Conservation (phyloP, 2,329 filamentous ascomycete species). For the Clonostachys sp. region DNA sequence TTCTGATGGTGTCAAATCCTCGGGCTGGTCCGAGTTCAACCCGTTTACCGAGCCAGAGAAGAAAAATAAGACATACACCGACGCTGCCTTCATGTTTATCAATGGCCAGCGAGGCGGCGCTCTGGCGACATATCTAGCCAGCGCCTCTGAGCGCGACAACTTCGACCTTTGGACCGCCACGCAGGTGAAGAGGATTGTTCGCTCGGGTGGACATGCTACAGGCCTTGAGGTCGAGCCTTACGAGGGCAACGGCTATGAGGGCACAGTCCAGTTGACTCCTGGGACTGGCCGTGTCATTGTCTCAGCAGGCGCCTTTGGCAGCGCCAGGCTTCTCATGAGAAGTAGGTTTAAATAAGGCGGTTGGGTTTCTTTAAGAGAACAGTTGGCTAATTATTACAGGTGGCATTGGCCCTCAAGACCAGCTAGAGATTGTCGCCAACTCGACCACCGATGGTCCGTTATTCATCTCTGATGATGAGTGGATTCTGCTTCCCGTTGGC, state of each 20-base stretch:
- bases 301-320: constrained; percentile 64
- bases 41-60: constrained; percentile 54
- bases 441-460: constrained; percentile 40
- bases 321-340: constrained; percentile 63
- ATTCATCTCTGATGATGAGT: constrained; percentile 44
- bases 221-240: constrained; percentile 63
- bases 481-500: constrained; percentile 56
- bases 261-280: constrained; percentile 56
- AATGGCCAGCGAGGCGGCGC: constrained; percentile 65
- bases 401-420: constrained; percentile 59
- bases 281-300: constrained; percentile 62
- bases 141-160: constrained; percentile 53
- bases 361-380: too few relatives aligned
- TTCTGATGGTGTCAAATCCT: constrained; percentile 48
- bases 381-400: too few relatives aligned
- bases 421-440: constrained; percentile 46
- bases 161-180: constrained; percentile 66
- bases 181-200: constrained; percentile 60
- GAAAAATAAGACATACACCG: constrained; percentile 63
- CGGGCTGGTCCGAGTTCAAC: constrained; percentile 59
- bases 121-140: constrained; percentile 65
- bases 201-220: constrained; percentile 55
- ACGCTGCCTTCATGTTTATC: constrained; percentile 63
- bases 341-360: constrained; percentile 20
- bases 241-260: constrained; percentile 45